Percentiles rank a stretch among this genome's conserved stretches.
Conservation (phyloP, 2,329 filamentous ascomycete species). For the Tothia fuscella region DNA sequence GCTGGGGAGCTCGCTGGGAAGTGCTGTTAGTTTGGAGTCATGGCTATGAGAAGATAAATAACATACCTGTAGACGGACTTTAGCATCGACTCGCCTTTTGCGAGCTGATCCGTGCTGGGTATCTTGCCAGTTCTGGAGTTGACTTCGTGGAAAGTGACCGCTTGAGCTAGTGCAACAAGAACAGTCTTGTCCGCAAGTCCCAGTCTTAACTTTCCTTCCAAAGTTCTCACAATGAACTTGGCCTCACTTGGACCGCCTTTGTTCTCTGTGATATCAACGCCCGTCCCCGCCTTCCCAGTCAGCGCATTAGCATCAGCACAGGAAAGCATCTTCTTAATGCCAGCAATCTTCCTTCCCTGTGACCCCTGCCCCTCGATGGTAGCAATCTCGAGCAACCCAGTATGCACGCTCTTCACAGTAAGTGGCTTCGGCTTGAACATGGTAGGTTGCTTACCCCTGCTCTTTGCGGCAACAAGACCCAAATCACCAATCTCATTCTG, state of each 20-base stretch:
- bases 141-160: slow-evolving; percentile 72
- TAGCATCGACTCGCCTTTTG: slow-evolving; percentile 70
- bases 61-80: slow-evolving; percentile 79
- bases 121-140: slow-evolving; percentile 53
- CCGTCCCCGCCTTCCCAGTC: slow-evolving; percentile 46
- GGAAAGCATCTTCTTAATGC: slow-evolving; percentile 93
- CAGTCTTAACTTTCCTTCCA: slow-evolving; percentile 87
- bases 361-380: slow-evolving; percentile 77
- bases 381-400: slow-evolving; percentile 78
- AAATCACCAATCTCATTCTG: slow-evolving; percentile 95
- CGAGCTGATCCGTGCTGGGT: slow-evolving; percentile 64
- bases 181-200: slow-evolving; percentile 89
- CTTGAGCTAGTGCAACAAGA: slow-evolving; percentile 79
- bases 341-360: slow-evolving; percentile 80
- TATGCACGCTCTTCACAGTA: slow-evolving; percentile 75
- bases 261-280: slow-evolving; percentile 75
- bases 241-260: slow-evolving; percentile 92
- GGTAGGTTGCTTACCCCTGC: slow-evolving; percentile 84
- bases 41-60: background rate
- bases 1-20: slow-evolving; percentile 72
- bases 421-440: slow-evolving; percentile 97
- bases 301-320: slow-evolving; percentile 62
- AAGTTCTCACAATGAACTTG: slow-evolving; percentile 83
- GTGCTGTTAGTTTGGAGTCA: slow-evolving; percentile 23
- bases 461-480: slow-evolving; percentile 89